Percentiles rank a stretch among this genome's conserved stretches.
Evolutionary conservation across 2,329 filamentous ascomycete genomes (phyloP).

Genomic region (Aspergillus costaricaensis): DNA sequence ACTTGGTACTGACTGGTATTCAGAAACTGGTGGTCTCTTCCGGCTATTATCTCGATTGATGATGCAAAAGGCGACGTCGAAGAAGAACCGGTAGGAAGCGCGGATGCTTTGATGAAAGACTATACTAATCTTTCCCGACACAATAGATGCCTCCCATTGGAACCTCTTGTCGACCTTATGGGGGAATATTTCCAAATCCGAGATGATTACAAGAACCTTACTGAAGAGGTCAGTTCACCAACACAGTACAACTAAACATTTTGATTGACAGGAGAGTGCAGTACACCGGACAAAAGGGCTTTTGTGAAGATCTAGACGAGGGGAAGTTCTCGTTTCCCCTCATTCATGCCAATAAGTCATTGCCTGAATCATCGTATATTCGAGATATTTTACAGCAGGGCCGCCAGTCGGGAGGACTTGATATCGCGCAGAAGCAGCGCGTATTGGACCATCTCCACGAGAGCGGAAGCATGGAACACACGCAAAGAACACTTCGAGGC

Average conservation of each 20-base stretch:
- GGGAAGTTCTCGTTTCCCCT: constrained; percentile 92
- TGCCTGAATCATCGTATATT: background rate
- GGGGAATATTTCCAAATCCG: constrained; percentile 41
- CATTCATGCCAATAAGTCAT: constrained; percentile 60
- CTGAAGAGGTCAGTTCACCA: constrained; percentile 30
- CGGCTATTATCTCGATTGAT: constrained; percentile 40
- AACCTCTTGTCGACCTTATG: constrained; percentile 64
- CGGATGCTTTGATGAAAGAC: background rate
- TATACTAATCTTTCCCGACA: background rate
- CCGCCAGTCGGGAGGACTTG: background rate
- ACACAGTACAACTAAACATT: background rate
- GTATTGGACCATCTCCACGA: background rate
- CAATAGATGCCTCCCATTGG: constrained; percentile 30
- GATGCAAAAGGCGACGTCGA: constrained; percentile 29
- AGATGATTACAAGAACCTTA: constrained; percentile 80
- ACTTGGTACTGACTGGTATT: background rate
- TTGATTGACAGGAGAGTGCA: constrained; percentile 37
- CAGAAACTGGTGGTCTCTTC: constrained; percentile 45
- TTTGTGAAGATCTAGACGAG: constrained; percentile 59
- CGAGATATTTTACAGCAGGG: constrained; percentile 4
- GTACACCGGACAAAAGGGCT: constrained; percentile 82
- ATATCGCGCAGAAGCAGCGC: background rate
- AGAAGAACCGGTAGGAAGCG: constrained; percentile 12
- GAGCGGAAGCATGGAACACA: constrained; percentile 8
- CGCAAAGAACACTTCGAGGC: background rate